phyloP scores from a whole-genome alignment of 1,139 yeast genomes.

The Scheffersomyces insectosa region DNA sequence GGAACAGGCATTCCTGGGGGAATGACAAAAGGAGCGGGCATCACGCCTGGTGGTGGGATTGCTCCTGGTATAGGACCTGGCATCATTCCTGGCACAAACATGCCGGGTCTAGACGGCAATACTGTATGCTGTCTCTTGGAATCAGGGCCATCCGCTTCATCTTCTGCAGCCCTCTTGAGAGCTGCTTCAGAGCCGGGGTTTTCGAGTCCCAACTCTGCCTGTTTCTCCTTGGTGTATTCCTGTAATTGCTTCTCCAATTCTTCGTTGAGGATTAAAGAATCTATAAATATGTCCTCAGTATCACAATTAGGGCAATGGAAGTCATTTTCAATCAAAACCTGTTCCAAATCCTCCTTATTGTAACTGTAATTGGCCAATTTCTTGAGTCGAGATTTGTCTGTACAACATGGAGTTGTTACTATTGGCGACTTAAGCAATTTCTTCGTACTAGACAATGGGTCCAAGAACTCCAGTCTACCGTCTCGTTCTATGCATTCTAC shows the following conservation, averaged over 20 bases:
- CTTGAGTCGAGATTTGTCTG: slow-evolving; percentile 55
- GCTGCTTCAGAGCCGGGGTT: slow-evolving; percentile 27
- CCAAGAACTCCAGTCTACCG: slow-evolving; percentile 46
- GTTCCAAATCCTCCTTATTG: slow-evolving; percentile 57
- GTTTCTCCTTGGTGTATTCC: slow-evolving; percentile 50
- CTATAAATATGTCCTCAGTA: slow-evolving; percentile 71
- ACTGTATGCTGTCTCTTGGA: slow-evolving; percentile 33
- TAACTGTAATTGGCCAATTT: slow-evolving; percentile 41
- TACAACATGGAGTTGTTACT: slow-evolving; percentile 87
- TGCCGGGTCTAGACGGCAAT: slow-evolving; percentile 21
- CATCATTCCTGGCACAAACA: slow-evolving; percentile 20
- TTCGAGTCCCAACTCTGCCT: slow-evolving; percentile 39
- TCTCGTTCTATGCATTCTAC: slow-evolving; percentile 40
- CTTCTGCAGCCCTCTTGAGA: slow-evolving; percentile 26
- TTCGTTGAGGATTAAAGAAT: slow-evolving; percentile 62
- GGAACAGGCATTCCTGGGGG: slow-evolving; percentile 17
- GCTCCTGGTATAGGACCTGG: not conserved
- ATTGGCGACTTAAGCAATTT: slow-evolving; percentile 65
- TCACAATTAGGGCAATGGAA: slow-evolving; percentile 90
- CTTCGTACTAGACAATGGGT: slow-evolving; percentile 64
- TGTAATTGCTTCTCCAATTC: slow-evolving; percentile 57
- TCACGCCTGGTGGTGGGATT: slow-evolving; percentile 11
- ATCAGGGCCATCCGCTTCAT: slow-evolving; percentile 21
- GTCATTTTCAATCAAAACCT: slow-evolving; percentile 73
- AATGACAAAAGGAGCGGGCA: slow-evolving; percentile 12